Percentiles rank a stretch among this genome's conserved stretches.
phyloP scores from a whole-genome alignment of 2,329 filamentous ascomycete genomes.

The Colletotrichum simmondsii region DNA sequence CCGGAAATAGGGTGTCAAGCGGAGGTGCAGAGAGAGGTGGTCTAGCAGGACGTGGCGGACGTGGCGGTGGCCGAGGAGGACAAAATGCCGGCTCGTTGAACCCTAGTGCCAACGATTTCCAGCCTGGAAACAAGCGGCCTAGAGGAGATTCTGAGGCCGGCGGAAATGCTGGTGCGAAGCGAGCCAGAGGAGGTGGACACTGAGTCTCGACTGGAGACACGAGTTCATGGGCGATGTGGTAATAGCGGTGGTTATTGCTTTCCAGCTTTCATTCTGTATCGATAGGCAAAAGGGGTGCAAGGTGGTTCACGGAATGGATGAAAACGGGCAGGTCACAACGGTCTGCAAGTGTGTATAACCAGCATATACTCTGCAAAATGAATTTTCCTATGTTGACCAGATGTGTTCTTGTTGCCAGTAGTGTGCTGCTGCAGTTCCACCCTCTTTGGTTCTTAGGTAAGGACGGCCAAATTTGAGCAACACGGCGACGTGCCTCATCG shows the following conservation, averaged over 20 bases:
- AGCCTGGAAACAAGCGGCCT: conserved; percentile 67
- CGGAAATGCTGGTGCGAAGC: conserved; percentile 52
- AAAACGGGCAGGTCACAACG: not conserved
- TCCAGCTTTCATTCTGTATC: conserved; percentile 20
- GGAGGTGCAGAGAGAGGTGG: conserved; percentile 48
- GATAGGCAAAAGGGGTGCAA: conserved; percentile 12
- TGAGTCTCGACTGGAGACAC: not conserved
- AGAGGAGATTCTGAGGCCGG: conserved; percentile 62
- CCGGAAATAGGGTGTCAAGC: conserved; percentile 48
- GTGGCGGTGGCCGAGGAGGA: conserved; percentile 53
- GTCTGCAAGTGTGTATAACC: conserved; percentile 24
- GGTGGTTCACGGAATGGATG: not conserved
- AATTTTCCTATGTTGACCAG: conserved; percentile 24
- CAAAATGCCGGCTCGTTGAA: conserved; percentile 55
- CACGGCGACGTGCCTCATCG: not conserved
- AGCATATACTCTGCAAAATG: conserved; percentile 28
- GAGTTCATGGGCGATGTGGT: conserved; percentile 7
- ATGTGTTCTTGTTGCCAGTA: not conserved
- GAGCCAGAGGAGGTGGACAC: conserved; percentile 53
- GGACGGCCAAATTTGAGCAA: not conserved
- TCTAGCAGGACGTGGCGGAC: conserved; percentile 44
- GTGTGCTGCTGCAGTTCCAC: not conserved
- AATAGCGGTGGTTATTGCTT: conserved; percentile 1
- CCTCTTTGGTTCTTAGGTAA: not conserved
- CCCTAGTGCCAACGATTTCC: conserved; percentile 64